Evolutionary conservation across 2,329 filamentous ascomycete genomes (phyloP).

Genomic region (Xylariaceae sp.): DNA sequence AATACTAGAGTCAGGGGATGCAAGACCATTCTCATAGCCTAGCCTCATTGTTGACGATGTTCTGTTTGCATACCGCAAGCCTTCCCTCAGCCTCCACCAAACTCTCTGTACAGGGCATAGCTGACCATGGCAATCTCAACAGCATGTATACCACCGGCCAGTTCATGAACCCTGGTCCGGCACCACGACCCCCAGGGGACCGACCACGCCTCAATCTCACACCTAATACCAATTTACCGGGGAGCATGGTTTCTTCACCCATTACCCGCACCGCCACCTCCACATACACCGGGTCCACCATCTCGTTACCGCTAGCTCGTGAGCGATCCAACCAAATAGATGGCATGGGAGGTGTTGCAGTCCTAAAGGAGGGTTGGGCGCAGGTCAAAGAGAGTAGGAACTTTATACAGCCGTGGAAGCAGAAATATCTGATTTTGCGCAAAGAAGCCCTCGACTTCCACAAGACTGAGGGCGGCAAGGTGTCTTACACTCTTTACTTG

Average conservation of each 20-base stretch:
- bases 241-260: conserved; percentile 76
- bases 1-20: conserved; percentile 3
- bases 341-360: conserved; percentile 67
- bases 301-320: conserved; percentile 70
- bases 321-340: conserved; percentile 61
- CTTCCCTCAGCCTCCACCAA: neutral
- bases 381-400: conserved; percentile 89
- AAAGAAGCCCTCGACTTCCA: conserved; percentile 94
- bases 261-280: conserved; percentile 67
- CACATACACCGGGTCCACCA: conserved; percentile 71
- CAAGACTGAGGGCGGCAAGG: conserved; percentile 86
- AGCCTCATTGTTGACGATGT: neutral
- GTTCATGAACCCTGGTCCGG: conserved; percentile 97
- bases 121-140: conserved; percentile 35
- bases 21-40: neutral
- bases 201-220: conserved; percentile 80
- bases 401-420: conserved; percentile 84
- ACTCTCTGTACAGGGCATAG: neutral
- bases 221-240: conserved; percentile 71
- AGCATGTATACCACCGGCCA: conserved; percentile 64
- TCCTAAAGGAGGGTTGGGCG: conserved; percentile 82
- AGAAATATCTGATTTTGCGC: conserved; percentile 87
- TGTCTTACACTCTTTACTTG: conserved; percentile 81
- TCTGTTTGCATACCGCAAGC: neutral
- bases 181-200: conserved; percentile 84